Base-by-base conservation (phyloP, 805 yeast genomes). In the Candida nemodendra region DNA sequence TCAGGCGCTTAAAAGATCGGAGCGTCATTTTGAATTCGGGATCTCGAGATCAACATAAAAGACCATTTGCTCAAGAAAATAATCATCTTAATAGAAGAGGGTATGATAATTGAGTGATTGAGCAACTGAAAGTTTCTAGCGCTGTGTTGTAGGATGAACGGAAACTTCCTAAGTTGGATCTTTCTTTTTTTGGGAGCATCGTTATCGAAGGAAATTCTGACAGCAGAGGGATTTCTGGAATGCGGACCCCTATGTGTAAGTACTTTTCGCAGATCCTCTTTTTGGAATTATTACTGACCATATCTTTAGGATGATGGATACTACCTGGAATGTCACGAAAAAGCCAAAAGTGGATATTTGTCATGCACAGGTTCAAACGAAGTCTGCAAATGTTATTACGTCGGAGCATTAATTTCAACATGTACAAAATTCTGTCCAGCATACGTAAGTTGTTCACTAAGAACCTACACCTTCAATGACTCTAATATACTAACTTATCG, bases 341-440 rank as follows among this genome's bases (percentile, higher is more conserved):
- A 47, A 32, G 50, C 41, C 2, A 35, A 34, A 27, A 36, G 42
- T 14, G 44, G 51, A 3, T 54, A 52, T 34, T 29, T 42, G 5
- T 39, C 42, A 5, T 54, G 57, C 33, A 38, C 48, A 2, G 23
- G 31, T 7, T 28, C 43, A 17, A 51, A 54, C 28, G 49, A 49
- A 29, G 41, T 54, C 11, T 57, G 62, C 45, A 48, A 51, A 29
- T 57, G 61, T 31, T 57, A 57, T 35, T 56, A 56, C 33, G 38
- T 54, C 7, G 57, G 59, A 3, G 49, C 50, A 9, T 31, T 57
- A 26, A 14, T 50, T 3, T 32, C 50, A 4, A 44, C 46, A 16
- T 57, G 61, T 34, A 39, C 46, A 18, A 45, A 44, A n/a, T 53
- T 41, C 30, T 56, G 61, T 41, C 48, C 47, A 9, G 55, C 49